Conservation (phyloP, 192 early-diverging fungal species). For the Podila verticillata region DNA sequence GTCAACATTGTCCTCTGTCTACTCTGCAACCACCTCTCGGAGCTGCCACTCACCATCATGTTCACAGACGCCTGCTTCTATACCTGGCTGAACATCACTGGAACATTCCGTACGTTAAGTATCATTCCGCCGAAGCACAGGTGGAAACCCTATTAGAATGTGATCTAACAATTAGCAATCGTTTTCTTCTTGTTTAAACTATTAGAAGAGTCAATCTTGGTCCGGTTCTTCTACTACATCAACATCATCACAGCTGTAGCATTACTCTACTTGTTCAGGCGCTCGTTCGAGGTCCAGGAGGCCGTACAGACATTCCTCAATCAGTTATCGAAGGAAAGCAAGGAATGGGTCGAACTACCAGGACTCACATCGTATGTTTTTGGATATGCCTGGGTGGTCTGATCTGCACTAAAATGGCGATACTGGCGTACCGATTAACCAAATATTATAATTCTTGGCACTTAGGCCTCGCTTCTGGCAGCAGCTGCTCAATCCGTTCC, state of each 20-base stretch:
- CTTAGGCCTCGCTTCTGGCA: constrained; percentile 43
- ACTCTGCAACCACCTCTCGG: constrained; percentile 32
- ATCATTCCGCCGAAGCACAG: too few relatives aligned
- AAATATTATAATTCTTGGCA: neutral
- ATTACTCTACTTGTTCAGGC: constrained; percentile 30
- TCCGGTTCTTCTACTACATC: constrained; percentile 47
- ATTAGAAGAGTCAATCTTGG: constrained; percentile 40
- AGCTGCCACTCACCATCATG: constrained; percentile 36
- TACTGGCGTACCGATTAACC: neutral
- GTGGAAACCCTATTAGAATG: neutral
- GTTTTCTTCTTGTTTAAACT: neutral
- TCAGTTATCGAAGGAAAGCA: constrained; percentile 34
- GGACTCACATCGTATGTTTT: constrained; percentile 22
- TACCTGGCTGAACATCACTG: constrained; percentile 46
- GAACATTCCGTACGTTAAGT: constrained; percentile 34
- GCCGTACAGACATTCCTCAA: constrained; percentile 32
- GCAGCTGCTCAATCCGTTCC: constrained; percentile 40
- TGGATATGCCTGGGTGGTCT: neutral
- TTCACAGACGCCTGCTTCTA: constrained; percentile 38
- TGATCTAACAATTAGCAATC: neutral
- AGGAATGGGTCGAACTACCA: constrained; percentile 33
- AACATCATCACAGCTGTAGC: constrained; percentile 45
- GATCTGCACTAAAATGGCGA: neutral
- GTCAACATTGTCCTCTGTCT: constrained; percentile 32
- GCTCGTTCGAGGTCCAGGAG: constrained; percentile 31